A percentile compares a stretch with the other conserved stretches of the same genome.
These are phyloP conservation scores for Phytophthora vignae DNA, from an alignment of 352 stramenopile species.

Conservation along the genomic window DNA sequence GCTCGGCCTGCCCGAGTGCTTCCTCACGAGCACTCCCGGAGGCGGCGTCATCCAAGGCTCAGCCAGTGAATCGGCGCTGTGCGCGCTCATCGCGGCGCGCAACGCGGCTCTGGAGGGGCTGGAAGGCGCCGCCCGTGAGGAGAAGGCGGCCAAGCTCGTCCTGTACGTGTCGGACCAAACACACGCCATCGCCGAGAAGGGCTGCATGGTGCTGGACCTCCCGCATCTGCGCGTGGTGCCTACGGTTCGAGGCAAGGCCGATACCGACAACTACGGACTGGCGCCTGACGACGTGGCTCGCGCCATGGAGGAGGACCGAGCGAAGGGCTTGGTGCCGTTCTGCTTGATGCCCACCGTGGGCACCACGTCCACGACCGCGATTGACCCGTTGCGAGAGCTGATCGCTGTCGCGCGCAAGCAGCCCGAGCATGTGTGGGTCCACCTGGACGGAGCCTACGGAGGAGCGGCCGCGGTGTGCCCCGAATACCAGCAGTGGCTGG, in stretches of 20 bases:
- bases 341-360: slow-evolving; percentile 68
- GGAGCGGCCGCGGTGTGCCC: slow-evolving; percentile 60
- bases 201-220: slow-evolving; percentile 73
- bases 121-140: slow-evolving; percentile 40
- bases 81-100: slow-evolving; percentile 51
- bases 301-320: slow-evolving; percentile 62
- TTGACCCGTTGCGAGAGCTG: slow-evolving; percentile 59
- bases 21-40: slow-evolving; percentile 58
- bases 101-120: slow-evolving; percentile 48
- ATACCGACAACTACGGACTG: slow-evolving; percentile 61
- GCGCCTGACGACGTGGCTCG: slow-evolving; percentile 52
- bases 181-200: slow-evolving; percentile 73
- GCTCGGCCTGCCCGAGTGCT: slow-evolving; percentile 59
- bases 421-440: slow-evolving; percentile 58
- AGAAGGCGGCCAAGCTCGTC: slow-evolving; percentile 53
- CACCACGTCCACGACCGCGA: slow-evolving; percentile 67
- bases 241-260: slow-evolving; percentile 53
- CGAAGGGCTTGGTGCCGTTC: slow-evolving; percentile 62
- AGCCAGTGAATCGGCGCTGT: slow-evolving; percentile 67
- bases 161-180: slow-evolving; percentile 80
- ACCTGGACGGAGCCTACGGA: slow-evolving; percentile 74
- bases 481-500: slow-evolving; percentile 59
- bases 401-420: slow-evolving; percentile 49
- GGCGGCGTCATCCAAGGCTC: slow-evolving; percentile 77
- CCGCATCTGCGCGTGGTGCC: slow-evolving; percentile 60